Evolutionary conservation across 306 rosid species (phyloP).

Genomic region (Elaeagnus macrophylla): DNA sequence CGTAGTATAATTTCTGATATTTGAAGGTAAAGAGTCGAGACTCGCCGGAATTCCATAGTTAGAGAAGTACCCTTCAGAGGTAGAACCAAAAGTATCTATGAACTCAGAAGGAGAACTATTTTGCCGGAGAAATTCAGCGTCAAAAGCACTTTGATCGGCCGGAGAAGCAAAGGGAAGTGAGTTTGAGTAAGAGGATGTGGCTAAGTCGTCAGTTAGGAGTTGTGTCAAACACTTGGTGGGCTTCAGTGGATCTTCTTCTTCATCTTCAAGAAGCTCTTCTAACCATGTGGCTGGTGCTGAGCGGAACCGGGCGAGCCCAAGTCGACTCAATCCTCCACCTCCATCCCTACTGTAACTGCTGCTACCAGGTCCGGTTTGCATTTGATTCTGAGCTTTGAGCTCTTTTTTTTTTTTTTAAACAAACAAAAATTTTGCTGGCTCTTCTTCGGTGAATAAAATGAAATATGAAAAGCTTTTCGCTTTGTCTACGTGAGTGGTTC

Average conservation of each 20-base stretch:
- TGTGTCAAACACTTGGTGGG: slow-evolving; percentile 55
- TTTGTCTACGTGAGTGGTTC: too few species aligned
- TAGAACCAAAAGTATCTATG: slow-evolving; percentile 19
- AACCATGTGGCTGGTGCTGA: slow-evolving; percentile 85
- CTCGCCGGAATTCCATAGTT: slow-evolving; percentile 27
- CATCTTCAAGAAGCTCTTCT: slow-evolving; percentile 62
- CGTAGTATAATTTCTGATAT: slow-evolving; percentile 14
- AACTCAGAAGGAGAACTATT: slow-evolving; percentile 57
- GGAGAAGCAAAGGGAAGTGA: slow-evolving; percentile 19
- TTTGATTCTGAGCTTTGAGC: slow-evolving; percentile 8
- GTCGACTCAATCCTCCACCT: slow-evolving; percentile 18
- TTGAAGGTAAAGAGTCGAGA: slow-evolving; percentile 20
- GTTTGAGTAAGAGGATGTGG: slow-evolving; percentile 5
- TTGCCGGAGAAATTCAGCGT: slow-evolving; percentile 31
- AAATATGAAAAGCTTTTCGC: too few species aligned
- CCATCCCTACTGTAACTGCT: slow-evolving; percentile 22
- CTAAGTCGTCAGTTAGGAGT: slow-evolving; percentile 33
- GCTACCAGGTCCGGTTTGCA: slow-evolving; percentile 50
- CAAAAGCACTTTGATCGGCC: slow-evolving; percentile 18
- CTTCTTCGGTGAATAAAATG: background rate
- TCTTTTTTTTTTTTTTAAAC: background rate
- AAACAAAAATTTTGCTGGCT: background rate
- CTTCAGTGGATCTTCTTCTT: slow-evolving; percentile 40
- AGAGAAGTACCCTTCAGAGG: slow-evolving; percentile 34
- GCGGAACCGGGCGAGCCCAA: slow-evolving; percentile 47